Evolutionary conservation across 352 stramenopile species (phyloP), one percentile per base, ranked within the genome.

Genomic region (Phytopythium oedochilum): DNA sequence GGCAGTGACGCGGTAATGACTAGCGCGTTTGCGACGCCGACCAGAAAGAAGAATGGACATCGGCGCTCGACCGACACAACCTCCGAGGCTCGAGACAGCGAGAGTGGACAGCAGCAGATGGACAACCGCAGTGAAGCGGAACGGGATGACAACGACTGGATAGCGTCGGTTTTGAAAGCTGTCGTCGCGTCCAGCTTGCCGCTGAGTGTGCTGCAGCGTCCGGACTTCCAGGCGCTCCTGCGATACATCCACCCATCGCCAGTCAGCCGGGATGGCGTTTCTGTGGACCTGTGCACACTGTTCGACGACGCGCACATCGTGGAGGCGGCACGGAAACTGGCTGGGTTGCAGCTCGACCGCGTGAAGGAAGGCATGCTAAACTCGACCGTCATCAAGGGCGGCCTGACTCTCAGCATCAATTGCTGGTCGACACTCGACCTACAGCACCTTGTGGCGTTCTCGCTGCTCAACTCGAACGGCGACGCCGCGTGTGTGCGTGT

Each of bases 351-450:
- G 57, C 57, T 91, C 14, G 75, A 89, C 29, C 83, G 78, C 20
- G 75, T 94, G 25, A 90, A 92, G 43, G 79, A 94, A 75, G 78
- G 77, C 15, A 91, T 86, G 77, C 65, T 85, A 17, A 89, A 93
- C 47, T 89, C 78, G 44, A 90, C 75, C 7, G 84, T 89, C 62
- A 53, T 55, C 34, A 94, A 91, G 45, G 78, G 79, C 40, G 82
- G 80, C 0, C 74, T 94, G 26, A 92, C 78, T 29, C 60, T 94
- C 23, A 94, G 83, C 50, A 53, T 92, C 38, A 83, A 82, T 34
- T 82, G 63, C 51, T 93, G 83, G 83, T 60, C 57, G 17, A 88
- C 79, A 5, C 60, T 86, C 34, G 71, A 87, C 55, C 53, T 74
- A 5, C 78, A 89, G 64, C 63, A 89, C 31, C 48, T 94, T 29